A percentile compares a stretch with the other conserved stretches of the same genome.
Conservation (phyloP, 2,329 filamentous ascomycete species). For the Cladosporium velox region DNA sequence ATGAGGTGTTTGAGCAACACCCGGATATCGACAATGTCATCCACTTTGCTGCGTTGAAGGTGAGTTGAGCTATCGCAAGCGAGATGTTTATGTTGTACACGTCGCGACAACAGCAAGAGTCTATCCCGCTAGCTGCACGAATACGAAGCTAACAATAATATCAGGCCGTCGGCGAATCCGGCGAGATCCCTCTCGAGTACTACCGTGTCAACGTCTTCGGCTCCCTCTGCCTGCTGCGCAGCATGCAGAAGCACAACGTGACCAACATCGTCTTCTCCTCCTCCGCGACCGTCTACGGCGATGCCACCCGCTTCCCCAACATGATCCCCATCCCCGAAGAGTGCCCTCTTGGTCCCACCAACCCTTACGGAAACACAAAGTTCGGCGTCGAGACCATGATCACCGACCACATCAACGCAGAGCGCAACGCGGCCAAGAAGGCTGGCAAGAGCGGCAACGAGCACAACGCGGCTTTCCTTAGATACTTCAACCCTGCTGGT, state of each 20-base stretch:
- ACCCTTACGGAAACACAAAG: constrained; percentile 97
- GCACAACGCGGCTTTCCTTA: constrained; percentile 90
- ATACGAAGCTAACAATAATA: constrained; percentile 18
- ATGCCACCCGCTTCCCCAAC: constrained; percentile 90
- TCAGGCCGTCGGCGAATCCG: constrained; percentile 95
- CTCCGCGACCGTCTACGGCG: constrained; percentile 96
- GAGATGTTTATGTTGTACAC: not conserved
- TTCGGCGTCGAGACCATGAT: constrained; percentile 89
- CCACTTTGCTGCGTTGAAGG: constrained; percentile 97
- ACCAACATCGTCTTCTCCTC: constrained; percentile 98
- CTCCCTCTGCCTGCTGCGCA: constrained; percentile 80
- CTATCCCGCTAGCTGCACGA: not conserved
- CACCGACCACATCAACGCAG: constrained; percentile 82
- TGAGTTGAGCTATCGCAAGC: constrained; percentile 52
- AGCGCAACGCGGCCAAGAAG: constrained; percentile 81
- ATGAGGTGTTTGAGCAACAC: constrained; percentile 84
- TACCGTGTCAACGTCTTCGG: constrained; percentile 96
- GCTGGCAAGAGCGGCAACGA: constrained; percentile 73
- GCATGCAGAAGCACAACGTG: constrained; percentile 88
- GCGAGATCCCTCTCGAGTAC: constrained; percentile 93
- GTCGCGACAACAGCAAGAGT: not conserved
- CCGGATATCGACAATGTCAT: constrained; percentile 97
- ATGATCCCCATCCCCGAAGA: constrained; percentile 99
- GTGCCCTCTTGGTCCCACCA: constrained; percentile 94
- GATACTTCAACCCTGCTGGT: constrained; percentile 98